Evolutionary conservation across 805 yeast species (phyloP).

Genomic region (Sugiyamaella americana): DNA sequence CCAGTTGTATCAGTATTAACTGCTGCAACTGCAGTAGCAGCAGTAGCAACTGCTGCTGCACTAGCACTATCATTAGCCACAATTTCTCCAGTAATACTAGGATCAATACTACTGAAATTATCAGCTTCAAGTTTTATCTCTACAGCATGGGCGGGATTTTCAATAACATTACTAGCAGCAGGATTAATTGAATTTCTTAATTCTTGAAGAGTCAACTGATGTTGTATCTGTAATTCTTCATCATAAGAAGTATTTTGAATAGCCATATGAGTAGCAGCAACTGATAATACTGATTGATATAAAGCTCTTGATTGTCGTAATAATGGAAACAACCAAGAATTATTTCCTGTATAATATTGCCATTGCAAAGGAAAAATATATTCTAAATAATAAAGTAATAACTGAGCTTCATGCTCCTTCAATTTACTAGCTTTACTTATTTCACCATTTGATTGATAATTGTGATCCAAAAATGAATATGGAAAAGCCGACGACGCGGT

Average conservation of each 20-base stretch:
- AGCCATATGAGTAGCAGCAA: constrained; percentile 4
- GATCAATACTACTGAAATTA: background rate
- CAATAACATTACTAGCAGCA: background rate
- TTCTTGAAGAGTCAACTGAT: constrained; percentile 6
- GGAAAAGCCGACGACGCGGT: background rate
- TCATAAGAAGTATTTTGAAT: background rate
- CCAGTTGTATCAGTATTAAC: no score
- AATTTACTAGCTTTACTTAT: background rate
- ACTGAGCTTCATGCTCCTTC: constrained; percentile 6
- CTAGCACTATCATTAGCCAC: background rate
- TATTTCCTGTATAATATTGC: constrained; percentile 10
- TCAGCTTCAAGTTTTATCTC: background rate
- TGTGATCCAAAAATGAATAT: background rate
- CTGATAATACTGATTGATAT: constrained; percentile 10
- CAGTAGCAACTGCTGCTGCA: background rate
- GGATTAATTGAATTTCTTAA: constrained; percentile 6
- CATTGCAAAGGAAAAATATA: constrained; percentile 11
- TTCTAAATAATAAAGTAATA: constrained; percentile 7
- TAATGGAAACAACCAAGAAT: constrained; percentile 5
- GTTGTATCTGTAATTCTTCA: constrained; percentile 3
- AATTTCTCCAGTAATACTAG: background rate
- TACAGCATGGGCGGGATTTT: background rate
- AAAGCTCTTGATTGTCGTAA: constrained; percentile 9
- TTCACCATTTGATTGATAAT: background rate
- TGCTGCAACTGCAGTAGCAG: no score